These are phyloP conservation scores for Xylaria cubensis DNA, from an alignment of 495 filamentous ascomycete species.

Conservation along the genomic window DNA sequence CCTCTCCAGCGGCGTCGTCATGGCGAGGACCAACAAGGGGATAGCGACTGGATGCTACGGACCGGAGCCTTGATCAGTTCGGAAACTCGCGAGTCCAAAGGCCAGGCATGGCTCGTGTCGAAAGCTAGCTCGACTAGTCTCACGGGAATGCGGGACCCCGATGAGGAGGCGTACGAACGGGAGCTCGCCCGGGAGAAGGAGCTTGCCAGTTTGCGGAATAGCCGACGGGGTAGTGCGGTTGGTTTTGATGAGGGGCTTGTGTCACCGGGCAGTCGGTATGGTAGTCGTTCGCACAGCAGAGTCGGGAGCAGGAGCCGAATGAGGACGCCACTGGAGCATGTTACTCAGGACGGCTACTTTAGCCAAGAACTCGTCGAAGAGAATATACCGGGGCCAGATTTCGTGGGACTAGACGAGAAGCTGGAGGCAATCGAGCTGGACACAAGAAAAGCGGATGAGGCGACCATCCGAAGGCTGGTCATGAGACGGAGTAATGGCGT, in stretches of 20 bases:
- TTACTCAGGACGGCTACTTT: conserved; percentile 55
- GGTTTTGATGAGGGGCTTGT: conserved; percentile 46
- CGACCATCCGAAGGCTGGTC: conserved; percentile 59
- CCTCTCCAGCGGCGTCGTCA: conserved; percentile 35
- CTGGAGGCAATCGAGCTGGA: conserved; percentile 50
- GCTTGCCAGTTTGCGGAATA: conserved; percentile 43
- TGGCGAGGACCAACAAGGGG: conserved; percentile 41
- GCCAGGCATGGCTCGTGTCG: conserved; percentile 78
- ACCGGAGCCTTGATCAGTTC: conserved; percentile 74
- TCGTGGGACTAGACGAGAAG: conserved; percentile 61
- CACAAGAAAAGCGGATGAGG: conserved; percentile 59
- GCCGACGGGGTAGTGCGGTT: conserved; percentile 43
- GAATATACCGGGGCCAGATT: conserved; percentile 61
- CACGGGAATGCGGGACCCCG: conserved; percentile 55
- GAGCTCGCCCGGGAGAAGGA: conserved; percentile 50
- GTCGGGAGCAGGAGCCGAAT: conserved; percentile 49
- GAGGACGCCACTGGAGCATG: conserved; percentile 44
- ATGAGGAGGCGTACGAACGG: conserved; percentile 53
- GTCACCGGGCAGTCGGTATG: conserved; percentile 50
- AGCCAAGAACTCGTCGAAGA: conserved; percentile 46
- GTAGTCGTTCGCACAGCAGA: conserved; percentile 54
- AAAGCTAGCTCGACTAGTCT: conserved; percentile 75
- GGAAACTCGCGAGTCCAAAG: conserved; percentile 76
- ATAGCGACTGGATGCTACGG: conserved; percentile 77
- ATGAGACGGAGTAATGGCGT: conserved; percentile 69